These are phyloP conservation scores for Tricholoma hemisulphureum DNA, from an alignment of 768 basidiomycete species.

Conservation along the genomic window DNA sequence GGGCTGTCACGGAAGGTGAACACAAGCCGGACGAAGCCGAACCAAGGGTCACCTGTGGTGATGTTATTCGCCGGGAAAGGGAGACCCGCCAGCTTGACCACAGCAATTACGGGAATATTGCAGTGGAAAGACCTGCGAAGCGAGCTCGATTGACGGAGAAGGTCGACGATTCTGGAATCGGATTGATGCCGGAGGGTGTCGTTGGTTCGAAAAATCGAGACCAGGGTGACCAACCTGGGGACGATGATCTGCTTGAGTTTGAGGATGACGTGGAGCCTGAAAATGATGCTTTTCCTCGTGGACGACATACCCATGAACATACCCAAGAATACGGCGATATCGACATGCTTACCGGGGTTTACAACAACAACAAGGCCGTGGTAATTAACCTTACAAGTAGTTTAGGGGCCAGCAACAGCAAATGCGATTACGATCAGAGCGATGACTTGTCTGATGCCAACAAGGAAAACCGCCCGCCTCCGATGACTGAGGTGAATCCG, in stretches of 20 bases:
- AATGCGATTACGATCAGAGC: not conserved
- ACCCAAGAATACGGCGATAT: not conserved
- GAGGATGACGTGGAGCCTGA: not conserved
- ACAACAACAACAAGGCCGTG: not conserved
- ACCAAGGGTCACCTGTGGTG: not conserved
- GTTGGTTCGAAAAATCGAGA: not conserved
- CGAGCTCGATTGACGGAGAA: slow-evolving; percentile 17
- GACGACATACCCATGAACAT: not conserved
- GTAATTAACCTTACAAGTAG: not conserved
- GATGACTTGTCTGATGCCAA: not conserved
- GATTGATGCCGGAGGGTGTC: slow-evolving; percentile 7
- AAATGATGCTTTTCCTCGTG: not conserved
- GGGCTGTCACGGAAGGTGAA: slow-evolving; percentile 3
- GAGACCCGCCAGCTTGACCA: not conserved
- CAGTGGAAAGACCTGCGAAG: slow-evolving; percentile 9
- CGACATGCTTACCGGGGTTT: not conserved
- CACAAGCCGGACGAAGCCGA: slow-evolving; percentile 4
- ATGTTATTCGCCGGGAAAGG: not conserved
- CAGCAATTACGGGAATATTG: not conserved
- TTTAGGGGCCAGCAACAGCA: not conserved
- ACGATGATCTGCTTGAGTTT: slow-evolving; percentile 3
- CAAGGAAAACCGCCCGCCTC: slow-evolving; percentile 11
- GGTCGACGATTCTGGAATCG: slow-evolving; percentile 24
- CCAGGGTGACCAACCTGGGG: not conserved
- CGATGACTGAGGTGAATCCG: not conserved